Conservation (phyloP, 768 basidiomycete species). For the Auriscalpium vulgare region DNA sequence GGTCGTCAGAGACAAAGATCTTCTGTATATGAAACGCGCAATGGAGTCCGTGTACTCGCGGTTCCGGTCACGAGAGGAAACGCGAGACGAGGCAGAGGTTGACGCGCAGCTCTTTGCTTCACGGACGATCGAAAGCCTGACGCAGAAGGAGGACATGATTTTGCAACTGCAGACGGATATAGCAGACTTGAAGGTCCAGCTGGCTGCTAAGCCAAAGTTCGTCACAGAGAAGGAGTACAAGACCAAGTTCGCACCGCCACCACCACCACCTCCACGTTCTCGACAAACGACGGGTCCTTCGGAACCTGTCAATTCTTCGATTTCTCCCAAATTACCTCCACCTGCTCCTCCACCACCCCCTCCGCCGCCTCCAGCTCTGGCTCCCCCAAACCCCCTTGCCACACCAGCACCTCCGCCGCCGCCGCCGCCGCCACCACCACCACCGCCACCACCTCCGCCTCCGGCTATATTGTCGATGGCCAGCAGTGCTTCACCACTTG, state of each 20-base stretch:
- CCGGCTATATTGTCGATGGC: constrained; percentile 20
- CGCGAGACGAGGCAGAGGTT: constrained; percentile 40
- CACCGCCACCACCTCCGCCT: constrained; percentile 15
- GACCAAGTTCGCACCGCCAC: constrained; percentile 53
- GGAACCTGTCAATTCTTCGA: not conserved
- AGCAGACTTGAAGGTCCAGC: constrained; percentile 39
- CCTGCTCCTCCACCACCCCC: constrained; percentile 20
- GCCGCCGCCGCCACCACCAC: constrained; percentile 10
- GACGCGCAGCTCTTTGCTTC: constrained; percentile 64
- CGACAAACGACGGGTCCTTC: not conserved
- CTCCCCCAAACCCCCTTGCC: constrained; percentile 26
- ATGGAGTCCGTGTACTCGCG: constrained; percentile 81
- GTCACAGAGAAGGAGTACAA: constrained; percentile 70
- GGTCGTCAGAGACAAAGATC: constrained; percentile 60
- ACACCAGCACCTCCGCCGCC: constrained; percentile 9
- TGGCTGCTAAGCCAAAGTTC: constrained; percentile 40
- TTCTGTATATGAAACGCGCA: constrained; percentile 72
- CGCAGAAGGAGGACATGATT: constrained; percentile 64
- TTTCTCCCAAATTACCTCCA: not conserved
- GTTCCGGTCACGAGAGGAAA: constrained; percentile 54
- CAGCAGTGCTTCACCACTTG: no score
- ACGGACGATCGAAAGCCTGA: constrained; percentile 61
- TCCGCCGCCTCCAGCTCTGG: constrained; percentile 26
- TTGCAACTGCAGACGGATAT: constrained; percentile 41
- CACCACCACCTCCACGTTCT: constrained; percentile 38